These are phyloP conservation scores for Apiospora hydei DNA, from an alignment of 2,329 filamentous ascomycete species.

Conservation along the genomic window DNA sequence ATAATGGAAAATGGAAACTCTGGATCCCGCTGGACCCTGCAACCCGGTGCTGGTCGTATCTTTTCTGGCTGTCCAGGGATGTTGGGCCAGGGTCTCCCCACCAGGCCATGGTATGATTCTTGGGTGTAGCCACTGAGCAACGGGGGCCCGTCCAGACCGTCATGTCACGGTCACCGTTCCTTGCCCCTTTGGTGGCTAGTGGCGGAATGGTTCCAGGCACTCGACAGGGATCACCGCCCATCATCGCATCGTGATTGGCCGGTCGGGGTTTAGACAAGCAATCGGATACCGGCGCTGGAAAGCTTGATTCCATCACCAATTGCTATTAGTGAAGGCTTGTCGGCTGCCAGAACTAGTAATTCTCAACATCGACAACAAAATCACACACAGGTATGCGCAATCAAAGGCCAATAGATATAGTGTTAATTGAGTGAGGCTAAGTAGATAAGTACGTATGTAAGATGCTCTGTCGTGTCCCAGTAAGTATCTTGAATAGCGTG, in stretches of 20 bases:
- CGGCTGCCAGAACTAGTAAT: background rate
- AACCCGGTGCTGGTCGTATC: background rate
- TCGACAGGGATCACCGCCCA: background rate
- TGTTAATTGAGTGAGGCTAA: background rate
- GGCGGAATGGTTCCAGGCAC: background rate
- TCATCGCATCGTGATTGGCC: background rate
- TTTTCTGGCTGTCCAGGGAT: background rate
- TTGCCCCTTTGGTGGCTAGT: conserved; percentile 8
- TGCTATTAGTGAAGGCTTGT: conserved; percentile 20
- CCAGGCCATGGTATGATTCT: background rate
- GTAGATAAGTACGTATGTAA: background rate
- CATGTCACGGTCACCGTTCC: background rate
- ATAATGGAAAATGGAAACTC: background rate
- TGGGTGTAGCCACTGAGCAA: background rate
- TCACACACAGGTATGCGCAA: too few relatives aligned
- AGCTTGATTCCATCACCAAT: conserved; percentile 17
- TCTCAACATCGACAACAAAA: too few relatives aligned
- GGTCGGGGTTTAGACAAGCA: conserved; percentile 2
- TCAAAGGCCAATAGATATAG: background rate
- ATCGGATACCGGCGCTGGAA: conserved; percentile 15
- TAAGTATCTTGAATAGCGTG: background rate
- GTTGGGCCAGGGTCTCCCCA: background rate
- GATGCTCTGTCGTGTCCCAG: background rate
- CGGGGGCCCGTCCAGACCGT: background rate
- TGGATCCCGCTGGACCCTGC: background rate